A percentile compares a stretch with the other conserved stretches of the same genome.
phyloP scores from a whole-genome alignment of 169 alveolate genomes.

The Besnoitia besnoiti region DNA sequence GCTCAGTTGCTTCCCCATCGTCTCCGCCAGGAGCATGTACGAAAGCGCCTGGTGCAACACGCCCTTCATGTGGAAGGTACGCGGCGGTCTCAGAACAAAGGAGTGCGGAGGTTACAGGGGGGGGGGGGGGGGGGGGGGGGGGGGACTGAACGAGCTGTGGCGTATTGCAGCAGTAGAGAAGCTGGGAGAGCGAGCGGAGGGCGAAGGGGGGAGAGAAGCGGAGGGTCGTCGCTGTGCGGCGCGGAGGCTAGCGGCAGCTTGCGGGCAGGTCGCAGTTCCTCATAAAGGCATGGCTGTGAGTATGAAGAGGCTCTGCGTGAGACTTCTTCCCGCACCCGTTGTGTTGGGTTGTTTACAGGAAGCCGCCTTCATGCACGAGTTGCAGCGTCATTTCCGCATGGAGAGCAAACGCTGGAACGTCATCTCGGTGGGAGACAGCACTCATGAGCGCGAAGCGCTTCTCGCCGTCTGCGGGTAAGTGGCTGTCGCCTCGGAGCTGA shows the following conservation, averaged over 20 bases:
- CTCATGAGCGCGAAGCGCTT: constrained; percentile 61
- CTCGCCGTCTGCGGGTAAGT: constrained; percentile 41
- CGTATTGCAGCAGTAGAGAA: too few relatives aligned
- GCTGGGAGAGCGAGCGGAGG: too few relatives aligned
- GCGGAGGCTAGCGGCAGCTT: too few relatives aligned
- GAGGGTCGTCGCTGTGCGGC: too few relatives aligned
- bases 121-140: too few relatives aligned
- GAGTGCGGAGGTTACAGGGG: too few relatives aligned
- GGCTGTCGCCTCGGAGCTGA: too few relatives aligned
- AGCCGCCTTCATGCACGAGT: constrained; percentile 28
- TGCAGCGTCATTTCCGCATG: background rate
- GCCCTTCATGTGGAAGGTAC: constrained; percentile 64
- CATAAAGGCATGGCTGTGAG: too few relatives aligned
- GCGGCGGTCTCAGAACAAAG: too few relatives aligned
- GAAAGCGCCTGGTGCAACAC: background rate
- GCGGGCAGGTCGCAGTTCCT: too few relatives aligned
- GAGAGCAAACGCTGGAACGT: constrained; percentile 37
- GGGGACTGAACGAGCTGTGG: too few relatives aligned
- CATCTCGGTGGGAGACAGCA: constrained; percentile 50
- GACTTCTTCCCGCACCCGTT: background rate
- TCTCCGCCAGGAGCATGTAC: constrained; percentile 55
- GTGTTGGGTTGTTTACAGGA: background rate
- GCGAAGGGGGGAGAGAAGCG: too few relatives aligned
- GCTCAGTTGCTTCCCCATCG: constrained; percentile 12
- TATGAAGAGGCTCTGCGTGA: background rate